Conservation (phyloP, 129 eudicot genomes). For the Pseudognaphalium luteoalbum region DNA sequence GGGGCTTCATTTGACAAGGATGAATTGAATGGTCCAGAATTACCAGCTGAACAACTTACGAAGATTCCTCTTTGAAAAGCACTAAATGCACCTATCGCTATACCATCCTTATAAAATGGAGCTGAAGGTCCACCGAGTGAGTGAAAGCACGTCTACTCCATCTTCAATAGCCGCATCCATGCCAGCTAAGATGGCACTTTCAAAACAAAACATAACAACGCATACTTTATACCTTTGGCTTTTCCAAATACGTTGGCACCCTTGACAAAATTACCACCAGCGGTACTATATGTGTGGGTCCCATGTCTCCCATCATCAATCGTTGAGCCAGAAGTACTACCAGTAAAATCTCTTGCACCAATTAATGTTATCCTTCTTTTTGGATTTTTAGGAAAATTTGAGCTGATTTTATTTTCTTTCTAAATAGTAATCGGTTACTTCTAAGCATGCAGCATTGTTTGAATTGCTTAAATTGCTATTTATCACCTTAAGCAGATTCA, state of each 20-base stretch:
- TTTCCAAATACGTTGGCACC: too few species aligned
- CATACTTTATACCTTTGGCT: too few species aligned
- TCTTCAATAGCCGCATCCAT: conserved; percentile 19
- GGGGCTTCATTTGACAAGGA: conserved; percentile 29
- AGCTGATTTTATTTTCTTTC: not conserved
- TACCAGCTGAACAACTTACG: conserved; percentile 42
- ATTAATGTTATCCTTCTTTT: not conserved
- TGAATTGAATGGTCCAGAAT: conserved; percentile 16
- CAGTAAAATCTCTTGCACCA: too few species aligned
- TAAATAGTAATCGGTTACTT: conserved; percentile 31
- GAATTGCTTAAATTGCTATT: not conserved
- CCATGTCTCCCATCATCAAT: too few species aligned
- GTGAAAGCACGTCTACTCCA: conserved; percentile 37
- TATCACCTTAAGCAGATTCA: too few species aligned
- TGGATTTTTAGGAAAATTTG: conserved; percentile 8
- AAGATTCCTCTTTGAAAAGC: conserved; percentile 36
- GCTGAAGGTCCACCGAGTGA: conserved; percentile 13
- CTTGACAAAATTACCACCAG: too few species aligned
- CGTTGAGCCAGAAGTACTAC: too few species aligned
- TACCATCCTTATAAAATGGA: conserved; percentile 12
- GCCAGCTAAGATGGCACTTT: too few species aligned
- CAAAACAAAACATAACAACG: too few species aligned
- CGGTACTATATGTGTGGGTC: too few species aligned
- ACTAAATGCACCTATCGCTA: conserved; percentile 25
- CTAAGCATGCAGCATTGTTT: conserved; percentile 18